Conservation (phyloP, 1,284 basidiomycete species). For the Sporisorium scitamineum region DNA sequence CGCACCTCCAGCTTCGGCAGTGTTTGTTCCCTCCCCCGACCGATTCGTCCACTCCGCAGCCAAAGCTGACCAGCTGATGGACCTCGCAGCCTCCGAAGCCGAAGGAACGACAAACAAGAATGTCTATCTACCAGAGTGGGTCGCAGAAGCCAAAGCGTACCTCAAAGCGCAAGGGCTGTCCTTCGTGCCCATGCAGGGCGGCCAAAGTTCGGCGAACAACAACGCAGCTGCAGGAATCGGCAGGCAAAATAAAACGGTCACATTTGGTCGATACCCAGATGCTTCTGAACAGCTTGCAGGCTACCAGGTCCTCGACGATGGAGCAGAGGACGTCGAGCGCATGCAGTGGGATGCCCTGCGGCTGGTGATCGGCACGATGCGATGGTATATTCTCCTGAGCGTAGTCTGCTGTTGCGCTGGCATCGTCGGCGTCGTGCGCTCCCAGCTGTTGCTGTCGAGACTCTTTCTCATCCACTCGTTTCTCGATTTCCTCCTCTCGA, state of each 20-base stretch:
- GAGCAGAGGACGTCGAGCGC: conserved; percentile 48
- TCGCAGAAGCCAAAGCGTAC: conserved; percentile 47
- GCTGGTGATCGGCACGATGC: conserved; percentile 33
- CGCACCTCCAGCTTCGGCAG: conserved; percentile 12
- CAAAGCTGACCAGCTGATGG: conserved; percentile 18
- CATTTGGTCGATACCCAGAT: conserved; percentile 9
- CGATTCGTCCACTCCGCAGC: conserved; percentile 31
- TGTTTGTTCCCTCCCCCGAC: conserved; percentile 13
- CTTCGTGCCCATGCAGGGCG: conserved; percentile 14
- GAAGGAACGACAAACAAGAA: conserved; percentile 9
- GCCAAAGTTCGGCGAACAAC: background rate
- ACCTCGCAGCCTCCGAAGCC: conserved; percentile 10
- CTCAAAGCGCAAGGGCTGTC: conserved; percentile 43
- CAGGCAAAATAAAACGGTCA: conserved; percentile 1
- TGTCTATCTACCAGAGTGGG: conserved; percentile 33
- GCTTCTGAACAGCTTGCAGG: background rate
- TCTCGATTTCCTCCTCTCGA: conserved; percentile 55
- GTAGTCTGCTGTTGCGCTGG: conserved; percentile 46
- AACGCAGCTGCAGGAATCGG: background rate
- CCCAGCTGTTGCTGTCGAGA: conserved; percentile 42
- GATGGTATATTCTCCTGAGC: conserved; percentile 48
- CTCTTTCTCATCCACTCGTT: conserved; percentile 59
- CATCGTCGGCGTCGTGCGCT: conserved; percentile 46
- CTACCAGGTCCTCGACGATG: conserved; percentile 27
- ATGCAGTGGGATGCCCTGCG: conserved; percentile 53